Base-by-base conservation (phyloP, 2,329 filamentous ascomycete genomes). In the Bimuria novae-zelandiae region DNA sequence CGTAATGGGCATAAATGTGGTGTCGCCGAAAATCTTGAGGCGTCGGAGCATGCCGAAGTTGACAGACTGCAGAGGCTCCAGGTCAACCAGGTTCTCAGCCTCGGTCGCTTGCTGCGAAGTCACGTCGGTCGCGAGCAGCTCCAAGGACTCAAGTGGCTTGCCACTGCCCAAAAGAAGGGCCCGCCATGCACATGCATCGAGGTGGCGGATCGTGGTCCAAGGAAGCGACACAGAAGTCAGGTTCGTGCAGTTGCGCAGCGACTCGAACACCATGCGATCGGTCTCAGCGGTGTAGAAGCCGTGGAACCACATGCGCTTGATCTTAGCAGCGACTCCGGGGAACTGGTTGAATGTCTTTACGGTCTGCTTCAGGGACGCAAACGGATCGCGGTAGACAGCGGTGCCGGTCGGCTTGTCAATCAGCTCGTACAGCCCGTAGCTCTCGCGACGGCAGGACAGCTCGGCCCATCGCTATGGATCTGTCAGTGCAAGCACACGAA, bases 21-120 rank as follows among this genome's bases (percentile, higher is more conserved):
- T 81, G 66, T 82, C 78, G 51, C 81, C 81, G 57, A 82, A 81
- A 52, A 83, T 75, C 67, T 83, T 83, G 48, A 83, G 68, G 17
- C 79, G 77, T 49, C 75, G 75, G 37, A 83, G 73, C 27, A 75
- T 70, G 54, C 77, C 70, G 60, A 83, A 82, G 65, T 81, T 74
- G 53, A 81, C 76, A 36, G 78, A 76, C 42, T 75, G 68, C 14
- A 82, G 68, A 8, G 80, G 75, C 47, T 73, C 66, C 21, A 76
- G 62, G 53, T 82, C 76, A 19, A 78, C 60, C 25, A 73, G 69
- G 54, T 76, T 78, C 12, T 68, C 64, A 25, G 68, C 64, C 37
- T 72, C 70, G 2, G 68, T 62, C 11, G 73, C 73, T 60, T 82
- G 79, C 33, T 77, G 72, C 30, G 72, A 69, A 14, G 76, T 76